Evolutionary conservation across 1,139 yeast species (phyloP), one percentile per base, ranked within the genome.

Genomic region (Sugiyamaella pinicola): DNA sequence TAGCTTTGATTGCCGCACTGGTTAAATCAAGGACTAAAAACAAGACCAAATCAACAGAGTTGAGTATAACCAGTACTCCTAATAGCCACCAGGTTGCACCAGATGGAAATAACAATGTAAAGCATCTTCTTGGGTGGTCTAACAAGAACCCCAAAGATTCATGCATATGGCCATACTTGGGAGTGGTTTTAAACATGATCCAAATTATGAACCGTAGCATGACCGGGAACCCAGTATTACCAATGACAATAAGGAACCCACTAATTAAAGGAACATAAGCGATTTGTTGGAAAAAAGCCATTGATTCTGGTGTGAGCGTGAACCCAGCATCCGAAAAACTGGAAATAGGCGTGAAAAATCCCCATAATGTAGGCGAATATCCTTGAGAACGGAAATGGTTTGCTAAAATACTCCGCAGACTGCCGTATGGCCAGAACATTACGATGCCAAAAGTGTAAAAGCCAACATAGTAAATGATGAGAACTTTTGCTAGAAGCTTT

Each of bases 41-140:
- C 37, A 93, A 74, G 13, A 91, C 70, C 73, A 90, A 76, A 71
- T 93, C 99, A 15, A 86, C 78, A 1, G 78, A 80, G 66, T 93
- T 91, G 60, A 93, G 71, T 0, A 78, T 77, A 10, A 91, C 77
- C 56, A 93, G 75, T 22, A 90, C 86, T 52, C 82, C 77, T 53
- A 89, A 77, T 45, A 93, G 76, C 96, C 96, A 89, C 96, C 96
- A 90, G 0, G 99, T 93, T 2, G 98, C 96, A 1, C 85, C 83
- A 2, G 93, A 80, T 0, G 99, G 99, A 65, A 93, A 93, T 51
- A 95, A 74, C 56, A 93, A 73, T 1, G 98, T 91, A 67, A 93
- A 93, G 68, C 99, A 93, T 64, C 99, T 86, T 64, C 99, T 83
- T 1, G 99, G 99, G 67, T 93, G 99, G 62, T 91, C 98, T 47